Evolutionary conservation across 179 eudicot genomes (phyloP).

Genomic region (Spergularia azorica): DNA sequence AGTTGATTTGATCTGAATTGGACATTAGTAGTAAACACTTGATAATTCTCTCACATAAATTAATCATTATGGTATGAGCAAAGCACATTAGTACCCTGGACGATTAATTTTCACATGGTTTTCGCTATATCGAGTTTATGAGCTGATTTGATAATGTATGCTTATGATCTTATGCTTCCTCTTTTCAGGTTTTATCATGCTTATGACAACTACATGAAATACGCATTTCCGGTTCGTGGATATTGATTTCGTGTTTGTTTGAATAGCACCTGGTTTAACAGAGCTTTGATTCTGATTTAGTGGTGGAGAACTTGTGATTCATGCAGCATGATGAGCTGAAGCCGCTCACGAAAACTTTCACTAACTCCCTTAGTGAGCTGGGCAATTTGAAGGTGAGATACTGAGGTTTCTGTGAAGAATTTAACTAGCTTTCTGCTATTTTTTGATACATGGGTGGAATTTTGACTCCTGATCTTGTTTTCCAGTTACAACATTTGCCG

Average conservation of each 20-base stretch:
- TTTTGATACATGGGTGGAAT: not conserved
- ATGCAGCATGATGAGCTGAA: slow-evolving; percentile 94
- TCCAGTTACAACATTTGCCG: slow-evolving; percentile 81
- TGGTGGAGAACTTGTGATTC: slow-evolving; percentile 2
- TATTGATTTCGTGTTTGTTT: slow-evolving; percentile 11
- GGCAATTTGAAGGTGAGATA: slow-evolving; percentile 76
- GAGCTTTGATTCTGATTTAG: not conserved
- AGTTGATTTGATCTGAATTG: too few species aligned
- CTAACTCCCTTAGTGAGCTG: slow-evolving; percentile 86
- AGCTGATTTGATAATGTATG: slow-evolving; percentile 7
- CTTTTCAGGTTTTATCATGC: slow-evolving; percentile 96
- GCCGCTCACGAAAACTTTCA: slow-evolving; percentile 79
- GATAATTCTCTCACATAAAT: too few species aligned
- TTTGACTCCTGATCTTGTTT: slow-evolving; percentile 25
- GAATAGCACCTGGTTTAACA: not conserved
- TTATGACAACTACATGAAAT: slow-evolving; percentile 86
- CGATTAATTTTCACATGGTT: not conserved
- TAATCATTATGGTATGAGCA: not conserved
- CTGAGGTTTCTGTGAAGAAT: not conserved
- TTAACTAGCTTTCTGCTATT: slow-evolving; percentile 5
- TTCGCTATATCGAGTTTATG: not conserved
- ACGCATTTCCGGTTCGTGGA: slow-evolving; percentile 87
- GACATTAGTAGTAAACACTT: too few species aligned
- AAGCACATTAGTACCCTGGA: not conserved
- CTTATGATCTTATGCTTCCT: slow-evolving; percentile 7